A percentile compares a stretch with the other conserved stretches of the same genome.
phyloP scores from a whole-genome alignment of 1,284 basidiomycete species.

The Fomitopsis pinicola region DNA sequence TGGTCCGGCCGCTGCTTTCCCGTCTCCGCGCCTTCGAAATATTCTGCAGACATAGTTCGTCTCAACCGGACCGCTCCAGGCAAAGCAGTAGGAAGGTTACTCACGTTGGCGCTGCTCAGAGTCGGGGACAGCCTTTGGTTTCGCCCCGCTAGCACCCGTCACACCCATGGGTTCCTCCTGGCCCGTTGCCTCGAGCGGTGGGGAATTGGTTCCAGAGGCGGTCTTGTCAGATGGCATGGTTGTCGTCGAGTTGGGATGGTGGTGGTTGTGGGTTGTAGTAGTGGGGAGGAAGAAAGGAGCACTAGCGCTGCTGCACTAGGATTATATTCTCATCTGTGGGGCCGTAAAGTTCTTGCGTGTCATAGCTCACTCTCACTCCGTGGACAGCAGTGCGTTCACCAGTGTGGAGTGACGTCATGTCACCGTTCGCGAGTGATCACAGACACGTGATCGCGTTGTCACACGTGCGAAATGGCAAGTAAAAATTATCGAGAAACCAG shows the following conservation, averaged over 20 bases:
- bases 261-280: not conserved
- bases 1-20: constrained; percentile 4
- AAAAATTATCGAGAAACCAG: too few relatives aligned
- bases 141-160: constrained; percentile 38
- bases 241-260: not conserved
- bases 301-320: too few relatives aligned
- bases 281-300: not conserved
- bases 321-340: not conserved
- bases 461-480: too few relatives aligned
- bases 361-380: too few relatives aligned
- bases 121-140: constrained; percentile 32
- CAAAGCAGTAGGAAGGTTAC: not conserved
- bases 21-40: constrained; percentile 13
- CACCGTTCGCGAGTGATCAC: too few relatives aligned
- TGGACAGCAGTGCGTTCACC: too few relatives aligned
- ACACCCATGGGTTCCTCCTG: constrained; percentile 44
- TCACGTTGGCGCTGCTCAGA: constrained; percentile 33
- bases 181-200: constrained; percentile 45
- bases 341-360: not conserved
- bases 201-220: constrained; percentile 42
- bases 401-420: too few relatives aligned
- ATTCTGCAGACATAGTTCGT: constrained; percentile 7
- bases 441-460: too few relatives aligned
- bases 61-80: too few relatives aligned
- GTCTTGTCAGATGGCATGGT: constrained; percentile 17